Evolutionary conservation across 2,329 filamentous ascomycete genomes (phyloP), one percentile per base, ranked within the genome.

Genomic region (Botrytis tulipae): DNA sequence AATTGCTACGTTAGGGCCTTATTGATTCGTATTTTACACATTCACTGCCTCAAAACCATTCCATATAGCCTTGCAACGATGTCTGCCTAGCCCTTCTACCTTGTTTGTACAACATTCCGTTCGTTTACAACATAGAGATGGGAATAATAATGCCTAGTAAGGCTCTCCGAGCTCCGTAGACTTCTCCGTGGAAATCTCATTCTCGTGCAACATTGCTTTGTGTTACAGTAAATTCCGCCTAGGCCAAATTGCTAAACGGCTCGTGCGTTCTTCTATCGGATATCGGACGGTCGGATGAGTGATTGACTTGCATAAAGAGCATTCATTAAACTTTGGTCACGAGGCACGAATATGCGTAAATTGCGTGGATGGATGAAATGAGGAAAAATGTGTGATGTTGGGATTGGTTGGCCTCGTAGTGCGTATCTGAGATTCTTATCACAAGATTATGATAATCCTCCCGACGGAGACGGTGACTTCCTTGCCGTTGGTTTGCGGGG

Each of bases 21-120:
- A 44, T 69, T 57, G 48, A 44, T 69, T 69, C 37, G 40, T 48
- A 68, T n/a, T 42, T 51, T 69, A 57, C 48, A 54, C 35, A 68
- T 20, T 69, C 18, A 61, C 40, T 65, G 22, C 20, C 42, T 66
- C 62, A 48, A 35, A 22, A 18, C 4, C 44, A 66, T 35, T 37
- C 22, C n/a, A 32, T 42, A 18, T 44, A 18, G 48, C 51, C 51
- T 32, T 57, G 51, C 51, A 42, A 54, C 16, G 51, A 20, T 42
- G 66, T 51, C 48, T 32, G 14, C n/a, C 16, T 16, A 9, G 22
- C n/a, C 35, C 25, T 40, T 40, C 35, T 9, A 16, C 22, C 59
- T 61, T 61, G 35, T 40, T 6, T 29, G 63, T n/a, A 48, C 9
- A 14, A 66, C 44, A 66, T 37, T 44, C 12, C 14, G 20, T 35